phyloP scores from a whole-genome alignment of 1,139 yeast genomes.

The Pichia inconspicua region DNA sequence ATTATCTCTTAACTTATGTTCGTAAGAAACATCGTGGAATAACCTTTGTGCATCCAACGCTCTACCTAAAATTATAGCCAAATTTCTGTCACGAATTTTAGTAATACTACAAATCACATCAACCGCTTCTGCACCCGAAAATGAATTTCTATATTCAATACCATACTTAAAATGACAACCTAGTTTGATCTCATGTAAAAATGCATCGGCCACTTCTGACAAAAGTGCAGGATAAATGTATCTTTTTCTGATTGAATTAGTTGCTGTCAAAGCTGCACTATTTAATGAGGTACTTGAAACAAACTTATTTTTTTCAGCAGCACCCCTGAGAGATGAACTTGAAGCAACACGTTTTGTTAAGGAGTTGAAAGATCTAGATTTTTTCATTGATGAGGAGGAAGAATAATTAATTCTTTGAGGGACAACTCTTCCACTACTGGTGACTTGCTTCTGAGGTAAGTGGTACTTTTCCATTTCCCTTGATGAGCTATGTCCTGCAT shows the following conservation, averaged over 20 bases:
- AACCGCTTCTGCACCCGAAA: slow-evolving; percentile 91
- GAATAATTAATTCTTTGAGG: slow-evolving; percentile 35
- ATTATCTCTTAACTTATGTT: slow-evolving; percentile 85
- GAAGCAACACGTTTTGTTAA: slow-evolving; percentile 27
- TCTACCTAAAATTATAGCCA: slow-evolving; percentile 83
- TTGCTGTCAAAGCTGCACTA: slow-evolving; percentile 35
- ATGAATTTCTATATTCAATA: slow-evolving; percentile 88
- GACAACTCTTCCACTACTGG: slow-evolving; percentile 34
- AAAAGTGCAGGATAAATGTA: slow-evolving; percentile 88
- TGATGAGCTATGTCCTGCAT: slow-evolving; percentile 10
- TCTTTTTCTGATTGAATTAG: slow-evolving; percentile 38
- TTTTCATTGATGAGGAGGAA: slow-evolving; percentile 20
- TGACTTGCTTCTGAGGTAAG: slow-evolving; percentile 19
- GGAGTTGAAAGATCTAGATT: slow-evolving; percentile 27
- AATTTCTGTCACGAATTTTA: slow-evolving; percentile 82
- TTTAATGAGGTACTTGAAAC: slow-evolving; percentile 20
- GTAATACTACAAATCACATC: slow-evolving; percentile 79
- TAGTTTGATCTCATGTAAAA: slow-evolving; percentile 61
- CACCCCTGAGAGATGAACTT: slow-evolving; percentile 22
- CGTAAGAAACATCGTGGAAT: slow-evolving; percentile 93
- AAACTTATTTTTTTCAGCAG: slow-evolving; percentile 22
- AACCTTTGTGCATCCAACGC: slow-evolving; percentile 91
- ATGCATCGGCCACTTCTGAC: slow-evolving; percentile 75
- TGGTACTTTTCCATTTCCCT: slow-evolving; percentile 27
- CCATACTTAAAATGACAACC: slow-evolving; percentile 89